Conservation (phyloP, 2,329 filamentous ascomycete genomes). For the Pseudopyrenochaeta lycopersici region DNA sequence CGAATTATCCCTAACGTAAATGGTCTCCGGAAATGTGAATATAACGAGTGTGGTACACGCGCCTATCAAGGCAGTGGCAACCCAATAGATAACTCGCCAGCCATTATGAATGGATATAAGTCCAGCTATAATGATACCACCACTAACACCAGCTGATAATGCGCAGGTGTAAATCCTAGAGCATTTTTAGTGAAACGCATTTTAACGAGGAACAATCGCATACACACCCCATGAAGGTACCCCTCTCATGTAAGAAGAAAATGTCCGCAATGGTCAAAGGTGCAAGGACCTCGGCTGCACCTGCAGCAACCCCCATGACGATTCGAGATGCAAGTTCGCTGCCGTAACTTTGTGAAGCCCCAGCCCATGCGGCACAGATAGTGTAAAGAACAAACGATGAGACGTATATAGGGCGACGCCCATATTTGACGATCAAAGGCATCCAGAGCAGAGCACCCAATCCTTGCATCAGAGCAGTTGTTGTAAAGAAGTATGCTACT, state of each 20-base stretch:
- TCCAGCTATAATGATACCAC: slow-evolving; percentile 45
- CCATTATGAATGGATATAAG: slow-evolving; percentile 59
- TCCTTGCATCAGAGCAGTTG: slow-evolving; percentile 60
- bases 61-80: slow-evolving; percentile 61
- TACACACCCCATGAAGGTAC: slow-evolving; percentile 59
- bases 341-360: slow-evolving; percentile 62
- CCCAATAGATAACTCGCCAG: slow-evolving; percentile 64
- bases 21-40: slow-evolving; percentile 66
- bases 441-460: slow-evolving; percentile 50
- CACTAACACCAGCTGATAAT: slow-evolving; percentile 32
- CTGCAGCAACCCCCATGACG: slow-evolving; percentile 68
- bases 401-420: slow-evolving; percentile 62
- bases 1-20: slow-evolving; percentile 50
- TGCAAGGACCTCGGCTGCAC: slow-evolving; percentile 67
- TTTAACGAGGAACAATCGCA: neutral
- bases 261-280: slow-evolving; percentile 70
- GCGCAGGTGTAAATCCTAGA: slow-evolving; percentile 33
- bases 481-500: slow-evolving; percentile 64
- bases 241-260: slow-evolving; percentile 69
- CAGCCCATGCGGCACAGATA: slow-evolving; percentile 63
- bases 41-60: slow-evolving; percentile 58
- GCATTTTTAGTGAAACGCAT: neutral
- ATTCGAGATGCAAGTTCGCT: slow-evolving; percentile 70
- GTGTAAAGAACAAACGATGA: slow-evolving; percentile 59
- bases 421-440: slow-evolving; percentile 52